A percentile compares a stretch with the other conserved stretches of the same genome.
These are phyloP conservation scores for Yamadazyma trypodendri DNA, from an alignment of 1,139 yeast genomes.

Conservation along the genomic window DNA sequence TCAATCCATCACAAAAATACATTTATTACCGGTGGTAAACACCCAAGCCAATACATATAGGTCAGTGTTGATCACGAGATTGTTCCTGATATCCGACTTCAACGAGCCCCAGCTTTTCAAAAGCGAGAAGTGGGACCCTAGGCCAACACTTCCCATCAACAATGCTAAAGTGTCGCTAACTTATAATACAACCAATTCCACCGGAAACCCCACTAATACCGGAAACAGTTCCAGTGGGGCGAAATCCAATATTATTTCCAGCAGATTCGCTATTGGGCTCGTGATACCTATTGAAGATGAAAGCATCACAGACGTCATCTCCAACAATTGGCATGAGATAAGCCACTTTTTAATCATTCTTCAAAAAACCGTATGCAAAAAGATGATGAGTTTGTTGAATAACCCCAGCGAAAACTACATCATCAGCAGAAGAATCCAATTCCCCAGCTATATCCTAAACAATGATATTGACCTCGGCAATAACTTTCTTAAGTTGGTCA, in stretches of 20 bases:
- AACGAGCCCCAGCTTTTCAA: conserved; percentile 14
- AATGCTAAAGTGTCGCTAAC: conserved; percentile 16
- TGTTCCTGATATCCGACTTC: conserved; percentile 41
- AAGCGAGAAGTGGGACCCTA: conserved; percentile 30
- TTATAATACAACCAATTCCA: neutral
- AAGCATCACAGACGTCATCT: conserved; percentile 39
- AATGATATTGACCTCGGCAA: conserved; percentile 41
- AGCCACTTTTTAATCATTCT: conserved; percentile 38
- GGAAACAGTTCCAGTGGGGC: neutral
- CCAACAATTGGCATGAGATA: conserved; percentile 51
- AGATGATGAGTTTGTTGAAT: conserved; percentile 28
- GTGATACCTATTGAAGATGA: conserved; percentile 44
- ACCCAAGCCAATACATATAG: conserved; percentile 27
- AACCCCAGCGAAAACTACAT: conserved; percentile 19
- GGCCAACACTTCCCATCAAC: conserved; percentile 31
- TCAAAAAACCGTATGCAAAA: conserved; percentile 39
- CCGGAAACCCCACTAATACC: neutral
- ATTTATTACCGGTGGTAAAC: conserved; percentile 44
- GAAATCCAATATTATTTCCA: conserved; percentile 19
- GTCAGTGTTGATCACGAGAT: conserved; percentile 45
- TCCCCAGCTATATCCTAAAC: conserved; percentile 39
- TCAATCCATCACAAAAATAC: conserved; percentile 47
- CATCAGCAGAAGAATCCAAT: conserved; percentile 37
- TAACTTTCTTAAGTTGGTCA: conserved; percentile 35
- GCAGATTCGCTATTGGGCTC: conserved; percentile 49